Evolutionary conservation across 2,329 filamentous ascomycete species (phyloP).

Genomic region (Plectosphaerella plurivora): DNA sequence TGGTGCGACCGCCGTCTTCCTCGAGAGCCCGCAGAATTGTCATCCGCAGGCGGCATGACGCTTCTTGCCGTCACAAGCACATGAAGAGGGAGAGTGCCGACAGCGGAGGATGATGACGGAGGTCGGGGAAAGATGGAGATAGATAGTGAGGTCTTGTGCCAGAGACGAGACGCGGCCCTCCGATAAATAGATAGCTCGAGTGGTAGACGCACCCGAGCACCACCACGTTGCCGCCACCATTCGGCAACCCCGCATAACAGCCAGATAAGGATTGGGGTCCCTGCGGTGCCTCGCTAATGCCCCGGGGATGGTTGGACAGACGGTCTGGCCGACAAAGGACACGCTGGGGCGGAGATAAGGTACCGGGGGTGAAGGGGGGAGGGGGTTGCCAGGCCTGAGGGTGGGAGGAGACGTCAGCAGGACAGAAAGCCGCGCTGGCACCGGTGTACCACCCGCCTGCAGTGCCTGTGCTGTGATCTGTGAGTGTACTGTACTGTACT

Average conservation of each 20-base stretch:
- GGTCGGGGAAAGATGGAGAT: neutral
- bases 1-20: constrained; percentile 34
- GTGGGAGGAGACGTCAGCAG: too few species aligned
- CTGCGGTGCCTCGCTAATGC: neutral
- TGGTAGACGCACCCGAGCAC: neutral
- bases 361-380: too few species aligned
- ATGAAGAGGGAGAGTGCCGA: too few species aligned
- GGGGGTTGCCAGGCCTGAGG: too few species aligned
- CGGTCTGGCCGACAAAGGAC: too few species aligned
- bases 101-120: neutral
- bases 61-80: neutral
- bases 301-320: neutral
- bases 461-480: too few species aligned
- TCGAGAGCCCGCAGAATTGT: constrained; percentile 18
- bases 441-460: too few species aligned
- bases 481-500: too few species aligned
- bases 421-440: too few species aligned
- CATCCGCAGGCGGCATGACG: constrained; percentile 26
- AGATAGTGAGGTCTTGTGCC: neutral
- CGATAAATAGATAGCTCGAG: neutral
- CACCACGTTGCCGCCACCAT: neutral
- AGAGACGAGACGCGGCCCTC: neutral
- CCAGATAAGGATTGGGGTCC: too few species aligned
- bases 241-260: too few species aligned
- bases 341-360: too few species aligned